Evolutionary conservation across 2,329 filamentous ascomycete species (phyloP).

Genomic region (Alternaria ethzedia): DNA sequence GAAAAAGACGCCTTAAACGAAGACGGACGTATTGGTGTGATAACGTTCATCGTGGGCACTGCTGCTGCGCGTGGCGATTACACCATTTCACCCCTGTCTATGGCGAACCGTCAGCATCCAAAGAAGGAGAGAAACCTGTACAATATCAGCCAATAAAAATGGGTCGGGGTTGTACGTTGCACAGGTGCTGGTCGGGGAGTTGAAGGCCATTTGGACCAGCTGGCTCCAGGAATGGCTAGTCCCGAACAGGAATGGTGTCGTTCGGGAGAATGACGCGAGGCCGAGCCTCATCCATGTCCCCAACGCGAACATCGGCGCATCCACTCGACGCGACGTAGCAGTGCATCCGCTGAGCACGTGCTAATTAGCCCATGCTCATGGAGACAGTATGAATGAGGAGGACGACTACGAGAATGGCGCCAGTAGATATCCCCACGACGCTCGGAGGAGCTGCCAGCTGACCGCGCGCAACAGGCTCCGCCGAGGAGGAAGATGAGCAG

Average conservation of each 20-base stretch:
- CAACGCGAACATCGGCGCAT: slow-evolving; percentile 9
- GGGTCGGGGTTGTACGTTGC: too few relatives aligned
- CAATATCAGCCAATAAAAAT: too few relatives aligned
- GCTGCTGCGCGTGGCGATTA: too few relatives aligned
- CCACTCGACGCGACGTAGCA: slow-evolving; percentile 5
- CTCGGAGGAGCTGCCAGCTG: slow-evolving; percentile 3
- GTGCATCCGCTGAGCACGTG: background rate
- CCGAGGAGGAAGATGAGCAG: slow-evolving; percentile 36
- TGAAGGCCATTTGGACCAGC: too few relatives aligned
- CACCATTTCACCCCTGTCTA: too few relatives aligned
- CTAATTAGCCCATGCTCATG: background rate
- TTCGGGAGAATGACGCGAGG: slow-evolving; percentile 6
- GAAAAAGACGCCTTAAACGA: too few relatives aligned
- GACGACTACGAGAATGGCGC: slow-evolving; percentile 54
- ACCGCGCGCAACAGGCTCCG: slow-evolving; percentile 27
- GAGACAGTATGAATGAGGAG: slow-evolving; percentile 50
- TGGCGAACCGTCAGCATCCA: too few relatives aligned
- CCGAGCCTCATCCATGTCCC: slow-evolving; percentile 15
- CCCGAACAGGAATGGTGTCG: background rate
- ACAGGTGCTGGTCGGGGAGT: too few relatives aligned
- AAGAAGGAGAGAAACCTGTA: too few relatives aligned
- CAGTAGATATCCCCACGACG: slow-evolving; percentile 27
- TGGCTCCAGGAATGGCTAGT: background rate
- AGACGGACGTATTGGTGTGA: too few relatives aligned
- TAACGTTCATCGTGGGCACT: too few relatives aligned